A percentile compares a stretch with the other conserved stretches of the same genome.
These are phyloP conservation scores for Ophiocordyceps unilateralis DNA, from an alignment of 2,329 filamentous ascomycete species.

Conservation along the genomic window DNA sequence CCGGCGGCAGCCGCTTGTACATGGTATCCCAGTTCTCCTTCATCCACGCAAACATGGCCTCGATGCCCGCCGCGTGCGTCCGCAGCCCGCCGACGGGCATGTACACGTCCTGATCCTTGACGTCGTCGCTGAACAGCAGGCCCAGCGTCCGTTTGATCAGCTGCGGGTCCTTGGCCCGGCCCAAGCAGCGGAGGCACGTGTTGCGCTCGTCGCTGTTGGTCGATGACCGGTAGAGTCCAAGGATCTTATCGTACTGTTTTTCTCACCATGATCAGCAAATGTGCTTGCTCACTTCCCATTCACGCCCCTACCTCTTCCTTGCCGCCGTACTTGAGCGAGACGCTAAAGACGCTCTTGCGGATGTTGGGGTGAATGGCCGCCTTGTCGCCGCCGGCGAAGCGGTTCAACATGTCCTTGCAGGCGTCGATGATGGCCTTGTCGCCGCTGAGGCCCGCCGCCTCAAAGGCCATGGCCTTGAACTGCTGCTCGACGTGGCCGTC, in stretches of 20 bases:
- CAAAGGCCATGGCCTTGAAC: slow-evolving; percentile 86
- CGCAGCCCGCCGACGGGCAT: slow-evolving; percentile 69
- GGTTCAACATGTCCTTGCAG: slow-evolving; percentile 78
- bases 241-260: slow-evolving; percentile 52
- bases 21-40: slow-evolving; percentile 78
- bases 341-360: slow-evolving; percentile 68
- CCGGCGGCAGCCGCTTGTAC: slow-evolving; percentile 67
- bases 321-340: slow-evolving; percentile 69
- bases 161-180: slow-evolving; percentile 58
- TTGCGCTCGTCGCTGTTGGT: slow-evolving; percentile 69
- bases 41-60: slow-evolving; percentile 70
- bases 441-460: slow-evolving; percentile 61
- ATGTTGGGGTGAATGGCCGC: slow-evolving; percentile 84
- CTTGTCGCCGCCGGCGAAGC: slow-evolving; percentile 64
- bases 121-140: slow-evolving; percentile 59
- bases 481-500: slow-evolving; percentile 87
- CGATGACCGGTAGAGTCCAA: slow-evolving; percentile 59
- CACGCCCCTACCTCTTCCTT: slow-evolving; percentile 48
- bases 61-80: slow-evolving; percentile 58
- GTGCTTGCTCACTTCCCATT: slow-evolving; percentile 2
- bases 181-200: slow-evolving; percentile 69
- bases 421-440: slow-evolving; percentile 65
- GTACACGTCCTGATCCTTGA: slow-evolving; percentile 92
- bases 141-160: slow-evolving; percentile 68
- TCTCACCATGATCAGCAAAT: not conserved